Evolutionary conservation across 2,329 filamentous ascomycete genomes (phyloP).

Genomic region (Ophiostoma himal-ulmi): DNA sequence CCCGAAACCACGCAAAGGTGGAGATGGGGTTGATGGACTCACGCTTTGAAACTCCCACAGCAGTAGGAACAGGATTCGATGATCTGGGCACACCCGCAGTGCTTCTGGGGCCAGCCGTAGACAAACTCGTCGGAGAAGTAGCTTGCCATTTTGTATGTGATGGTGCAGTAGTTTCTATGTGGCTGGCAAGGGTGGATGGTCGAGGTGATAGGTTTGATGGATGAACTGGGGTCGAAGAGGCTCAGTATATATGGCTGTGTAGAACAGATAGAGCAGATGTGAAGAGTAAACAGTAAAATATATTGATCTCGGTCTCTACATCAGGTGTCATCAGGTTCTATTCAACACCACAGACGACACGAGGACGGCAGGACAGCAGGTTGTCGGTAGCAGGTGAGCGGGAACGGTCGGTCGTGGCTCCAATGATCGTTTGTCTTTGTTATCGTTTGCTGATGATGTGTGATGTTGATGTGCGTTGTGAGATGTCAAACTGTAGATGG

Average conservation of each 20-base stretch:
- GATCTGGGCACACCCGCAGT: slow-evolving; percentile 24
- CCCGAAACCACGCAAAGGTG: no score
- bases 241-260: neutral
- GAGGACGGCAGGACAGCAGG: neutral
- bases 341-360: neutral
- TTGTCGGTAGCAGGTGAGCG: neutral
- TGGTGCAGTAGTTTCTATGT: neutral
- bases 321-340: neutral
- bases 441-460: slow-evolving; percentile 1
- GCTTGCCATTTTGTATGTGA: slow-evolving; percentile 12
- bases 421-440: neutral
- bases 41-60: slow-evolving; percentile 26
- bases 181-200: neutral
- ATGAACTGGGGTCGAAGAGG: neutral
- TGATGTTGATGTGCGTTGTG: neutral
- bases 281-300: neutral
- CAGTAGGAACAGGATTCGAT: slow-evolving; percentile 25
- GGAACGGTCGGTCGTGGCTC: neutral
- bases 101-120: slow-evolving; percentile 23
- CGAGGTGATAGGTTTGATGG: neutral
- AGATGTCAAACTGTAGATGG: neutral
- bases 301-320: neutral
- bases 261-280: neutral
- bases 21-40: neutral
- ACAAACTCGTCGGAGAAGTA: slow-evolving; percentile 23